phyloP scores from a whole-genome alignment of 2,329 filamentous ascomycete genomes.

The Paraconiothyrium brasiliense region DNA sequence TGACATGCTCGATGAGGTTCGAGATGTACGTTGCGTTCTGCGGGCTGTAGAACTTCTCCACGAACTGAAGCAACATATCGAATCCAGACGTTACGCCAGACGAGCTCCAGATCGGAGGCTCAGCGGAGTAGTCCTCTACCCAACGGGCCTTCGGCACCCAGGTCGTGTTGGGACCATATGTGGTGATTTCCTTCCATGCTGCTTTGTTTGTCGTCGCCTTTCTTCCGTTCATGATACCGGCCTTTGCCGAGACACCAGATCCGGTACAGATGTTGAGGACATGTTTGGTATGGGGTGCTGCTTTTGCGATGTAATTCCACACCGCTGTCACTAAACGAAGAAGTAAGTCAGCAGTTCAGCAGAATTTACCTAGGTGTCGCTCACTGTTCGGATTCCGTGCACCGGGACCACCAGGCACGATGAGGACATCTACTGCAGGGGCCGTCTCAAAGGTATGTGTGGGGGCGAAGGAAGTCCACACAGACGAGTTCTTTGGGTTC shows the following conservation, averaged over 20 bases:
- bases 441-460: constrained; percentile 64
- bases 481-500: constrained; percentile 37
- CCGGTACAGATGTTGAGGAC: constrained; percentile 74
- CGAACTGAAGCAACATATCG: constrained; percentile 66
- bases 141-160: constrained; percentile 71
- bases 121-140: constrained; percentile 67
- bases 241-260: constrained; percentile 63
- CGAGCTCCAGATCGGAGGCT: constrained; percentile 64
- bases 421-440: constrained; percentile 66
- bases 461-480: constrained; percentile 52
- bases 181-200: constrained; percentile 47
- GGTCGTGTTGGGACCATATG: constrained; percentile 60
- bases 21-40: constrained; percentile 61
- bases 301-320: constrained; percentile 56
- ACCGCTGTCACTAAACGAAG: constrained; percentile 40
- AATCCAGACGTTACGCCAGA: constrained; percentile 70
- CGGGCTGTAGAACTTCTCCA: constrained; percentile 63
- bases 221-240: constrained; percentile 68
- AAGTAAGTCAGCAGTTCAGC: not conserved
- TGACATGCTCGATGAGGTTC: constrained; percentile 66
- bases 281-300: constrained; percentile 61
- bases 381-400: constrained; percentile 37
- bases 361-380: not conserved
- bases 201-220: constrained; percentile 56
- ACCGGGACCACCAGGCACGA: constrained; percentile 71